Percentiles rank a stretch among this genome's conserved stretches.
Evolutionary conservation across 805 yeast genomes (phyloP).

Genomic region (Candida berthetii): DNA sequence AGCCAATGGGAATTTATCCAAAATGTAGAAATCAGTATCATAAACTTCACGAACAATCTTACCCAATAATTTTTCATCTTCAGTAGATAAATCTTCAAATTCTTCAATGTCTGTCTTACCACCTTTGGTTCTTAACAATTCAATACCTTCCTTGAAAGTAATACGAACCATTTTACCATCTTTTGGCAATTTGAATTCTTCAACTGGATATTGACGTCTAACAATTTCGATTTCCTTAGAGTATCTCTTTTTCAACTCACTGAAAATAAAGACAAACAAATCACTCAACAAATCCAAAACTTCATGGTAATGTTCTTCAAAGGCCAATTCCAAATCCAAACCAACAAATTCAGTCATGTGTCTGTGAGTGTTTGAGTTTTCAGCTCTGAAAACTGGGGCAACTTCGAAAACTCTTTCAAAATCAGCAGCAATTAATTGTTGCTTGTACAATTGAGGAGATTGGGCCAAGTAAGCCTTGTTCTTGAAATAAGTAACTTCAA

Average conservation of each 20-base stretch:
- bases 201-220: constrained; percentile 94
- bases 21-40: constrained; percentile 95
- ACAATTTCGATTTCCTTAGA: constrained; percentile 82
- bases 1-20: constrained; percentile 97
- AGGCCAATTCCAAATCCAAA: constrained; percentile 95
- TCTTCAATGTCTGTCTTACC: constrained; percentile 70
- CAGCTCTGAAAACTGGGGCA: constrained; percentile 99
- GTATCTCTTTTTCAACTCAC: constrained; percentile 74
- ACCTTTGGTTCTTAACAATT: constrained; percentile 81
- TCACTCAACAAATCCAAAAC: constrained; percentile 58
- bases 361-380: constrained; percentile 97
- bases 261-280: constrained; percentile 83
- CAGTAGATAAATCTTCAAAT: constrained; percentile 87
- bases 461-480: constrained; percentile 92
- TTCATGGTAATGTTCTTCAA: constrained; percentile 98
- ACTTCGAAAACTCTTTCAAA: constrained; percentile 94
- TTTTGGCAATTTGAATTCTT: constrained; percentile 91
- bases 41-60: constrained; percentile 86
- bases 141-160: constrained; percentile 87
- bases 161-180: constrained; percentile 91
- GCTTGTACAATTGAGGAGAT: constrained; percentile 97
- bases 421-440: constrained; percentile 96
- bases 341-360: constrained; percentile 99
- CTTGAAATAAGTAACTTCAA: constrained; percentile 90
- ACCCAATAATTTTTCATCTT: constrained; percentile 92